Conservation (phyloP, 192 early-diverging fungal species). For the Piromyces finnis region DNA sequence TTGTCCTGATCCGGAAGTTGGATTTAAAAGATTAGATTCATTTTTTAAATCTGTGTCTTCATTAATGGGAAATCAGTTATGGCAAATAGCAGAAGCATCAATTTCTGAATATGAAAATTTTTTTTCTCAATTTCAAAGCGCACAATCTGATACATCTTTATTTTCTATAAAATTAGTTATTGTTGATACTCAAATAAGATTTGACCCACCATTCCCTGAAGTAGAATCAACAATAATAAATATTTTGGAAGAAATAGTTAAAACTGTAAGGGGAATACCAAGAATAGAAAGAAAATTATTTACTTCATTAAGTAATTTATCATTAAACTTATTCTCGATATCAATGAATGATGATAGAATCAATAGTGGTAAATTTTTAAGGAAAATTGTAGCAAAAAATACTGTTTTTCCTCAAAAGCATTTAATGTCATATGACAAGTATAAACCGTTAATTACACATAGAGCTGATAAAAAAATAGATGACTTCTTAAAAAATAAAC, state of each 20-base stretch:
- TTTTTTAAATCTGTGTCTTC: conserved; percentile 41
- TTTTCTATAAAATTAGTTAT: conserved; percentile 27
- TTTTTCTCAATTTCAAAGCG: conserved; percentile 23
- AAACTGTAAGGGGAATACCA: conserved; percentile 27
- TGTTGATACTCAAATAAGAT: conserved; percentile 37
- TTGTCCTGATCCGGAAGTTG: conserved; percentile 21
- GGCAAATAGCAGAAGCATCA: conserved; percentile 19
- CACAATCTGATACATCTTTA: conserved; percentile 18
- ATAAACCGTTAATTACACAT: conserved; percentile 36
- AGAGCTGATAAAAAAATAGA: conserved; percentile 46
- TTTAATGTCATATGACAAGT: conserved; percentile 37
- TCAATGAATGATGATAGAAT: conserved; percentile 34
- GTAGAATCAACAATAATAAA: conserved; percentile 26
- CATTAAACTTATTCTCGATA: conserved; percentile 21
- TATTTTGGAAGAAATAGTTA: conserved; percentile 33
- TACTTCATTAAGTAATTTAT: conserved; percentile 20
- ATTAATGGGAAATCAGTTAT: conserved; percentile 37
- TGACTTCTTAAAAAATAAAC: conserved; percentile 42
- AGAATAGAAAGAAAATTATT: conserved; percentile 41
- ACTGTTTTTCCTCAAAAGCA: conserved; percentile 39
- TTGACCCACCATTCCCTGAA: conserved; percentile 36
- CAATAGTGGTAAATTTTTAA: conserved; percentile 24
- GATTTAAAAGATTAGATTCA: conserved; percentile 25
- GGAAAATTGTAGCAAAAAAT: conserved; percentile 29
- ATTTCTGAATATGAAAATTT: conserved; percentile 31